Evolutionary conservation across 495 filamentous ascomycete genomes (phyloP).

Genomic region (Letharia columbiana): DNA sequence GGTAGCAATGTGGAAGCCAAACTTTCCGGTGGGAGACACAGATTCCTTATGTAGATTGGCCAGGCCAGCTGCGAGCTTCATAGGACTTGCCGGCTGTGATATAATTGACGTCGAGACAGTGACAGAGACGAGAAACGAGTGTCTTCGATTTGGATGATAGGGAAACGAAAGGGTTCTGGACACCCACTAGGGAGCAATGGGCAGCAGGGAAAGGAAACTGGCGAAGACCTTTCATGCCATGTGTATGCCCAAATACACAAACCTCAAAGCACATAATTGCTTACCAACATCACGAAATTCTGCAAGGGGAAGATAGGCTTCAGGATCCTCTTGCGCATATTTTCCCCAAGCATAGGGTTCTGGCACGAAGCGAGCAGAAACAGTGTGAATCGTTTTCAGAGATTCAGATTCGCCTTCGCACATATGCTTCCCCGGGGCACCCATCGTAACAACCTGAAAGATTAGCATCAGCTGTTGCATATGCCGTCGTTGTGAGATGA

Average conservation of each 20-base stretch:
- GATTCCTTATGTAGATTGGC: conserved; percentile 35
- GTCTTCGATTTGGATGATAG: neutral
- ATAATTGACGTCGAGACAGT: no score
- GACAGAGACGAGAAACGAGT: neutral
- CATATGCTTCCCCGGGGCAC: conserved; percentile 32
- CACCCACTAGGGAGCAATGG: neutral
- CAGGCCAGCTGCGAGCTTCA: conserved; percentile 33
- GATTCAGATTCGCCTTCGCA: conserved; percentile 41
- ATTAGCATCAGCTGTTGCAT: neutral
- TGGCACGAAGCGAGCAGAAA: conserved; percentile 38
- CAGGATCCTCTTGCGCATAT: conserved; percentile 26
- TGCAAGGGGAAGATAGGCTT: conserved; percentile 40
- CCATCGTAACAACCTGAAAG: conserved; percentile 13
- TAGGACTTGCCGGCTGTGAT: conserved; percentile 32
- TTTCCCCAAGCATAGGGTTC: conserved; percentile 40
- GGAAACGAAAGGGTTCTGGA: neutral
- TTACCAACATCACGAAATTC: conserved; percentile 36
- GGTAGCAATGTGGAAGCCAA: conserved; percentile 44
- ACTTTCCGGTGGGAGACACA: conserved; percentile 42
- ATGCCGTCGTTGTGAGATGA: neutral
- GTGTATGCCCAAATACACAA: neutral
- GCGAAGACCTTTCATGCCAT: neutral
- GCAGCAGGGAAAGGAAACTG: neutral
- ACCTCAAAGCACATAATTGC: conserved; percentile 19
- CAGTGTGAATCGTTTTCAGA: conserved; percentile 34